Percentiles rank a stretch among this genome's conserved stretches.
Evolutionary conservation across 257 asterid genomes (phyloP).

Genomic region (Sherardia arvensis): DNA sequence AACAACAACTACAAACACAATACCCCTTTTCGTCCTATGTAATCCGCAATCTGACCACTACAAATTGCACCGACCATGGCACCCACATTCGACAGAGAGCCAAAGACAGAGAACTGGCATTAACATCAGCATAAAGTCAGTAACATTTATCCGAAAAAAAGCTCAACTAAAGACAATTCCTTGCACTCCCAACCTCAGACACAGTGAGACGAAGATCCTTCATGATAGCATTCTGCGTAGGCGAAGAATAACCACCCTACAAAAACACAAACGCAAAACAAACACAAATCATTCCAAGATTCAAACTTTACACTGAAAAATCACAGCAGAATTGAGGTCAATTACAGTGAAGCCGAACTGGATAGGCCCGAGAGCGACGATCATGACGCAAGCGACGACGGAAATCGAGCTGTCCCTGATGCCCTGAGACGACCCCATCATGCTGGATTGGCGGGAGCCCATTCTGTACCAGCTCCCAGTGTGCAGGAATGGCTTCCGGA

Average conservation of each 20-base stretch:
- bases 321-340: slow-evolving; percentile 44
- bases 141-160: neutral
- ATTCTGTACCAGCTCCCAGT: slow-evolving; percentile 94
- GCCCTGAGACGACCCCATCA: slow-evolving; percentile 71
- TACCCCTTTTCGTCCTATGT: slow-evolving; percentile 96
- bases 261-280: slow-evolving; percentile 16
- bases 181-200: slow-evolving; percentile 52
- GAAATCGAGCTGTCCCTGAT: slow-evolving; percentile 74
- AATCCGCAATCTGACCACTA: slow-evolving; percentile 96
- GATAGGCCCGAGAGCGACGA: slow-evolving; percentile 86
- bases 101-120: slow-evolving; percentile 74
- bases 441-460: slow-evolving; percentile 82
- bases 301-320: slow-evolving; percentile 29
- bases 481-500: slow-evolving; percentile 77
- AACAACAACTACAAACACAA: neutral
- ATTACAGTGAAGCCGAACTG: slow-evolving; percentile 92
- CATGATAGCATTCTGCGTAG: slow-evolving; percentile 61
- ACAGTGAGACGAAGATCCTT: slow-evolving; percentile 66
- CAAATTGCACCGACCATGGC: slow-evolving; percentile 99
- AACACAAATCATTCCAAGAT: neutral
- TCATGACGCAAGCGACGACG: slow-evolving; percentile 79
- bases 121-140: neutral
- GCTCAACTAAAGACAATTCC: no score
- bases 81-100: slow-evolving; percentile 88
- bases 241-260: slow-evolving; percentile 88